Base-by-base conservation (phyloP, 768 basidiomycete genomes). In the Phylloporus sp. region DNA sequence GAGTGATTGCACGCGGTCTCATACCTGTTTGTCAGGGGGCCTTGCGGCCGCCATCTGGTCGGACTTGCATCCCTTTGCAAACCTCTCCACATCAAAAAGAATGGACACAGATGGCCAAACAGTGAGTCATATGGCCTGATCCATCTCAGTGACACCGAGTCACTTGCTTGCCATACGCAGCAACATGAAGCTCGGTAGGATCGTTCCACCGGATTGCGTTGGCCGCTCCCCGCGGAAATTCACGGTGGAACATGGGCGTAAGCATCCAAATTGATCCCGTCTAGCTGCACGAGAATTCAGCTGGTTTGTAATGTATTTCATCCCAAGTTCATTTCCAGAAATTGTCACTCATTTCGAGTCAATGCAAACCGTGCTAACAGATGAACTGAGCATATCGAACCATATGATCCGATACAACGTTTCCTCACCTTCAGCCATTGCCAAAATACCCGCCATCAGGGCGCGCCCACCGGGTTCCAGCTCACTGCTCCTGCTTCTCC, bases 381-480 rank as follows among this genome's bases (percentile, higher is more conserved):
- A 3, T 16, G 27, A 28, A 27, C 2, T 29, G 9, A 29, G 20
- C 11, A 20, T 20, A 20, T 29, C 29, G 18, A 18, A 6, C 5
- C 13, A 16, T 11, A 10, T 32, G 31, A 34, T 36, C 24, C n/a
- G 24, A 27, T 27, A 13, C 6, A 20, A 16, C 22, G 6, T 15
- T 9, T n/a, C 10, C 32, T 16, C 18, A 43, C 44, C 40, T 41
- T 20, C 36, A 24, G 38, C 26, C 4, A 18, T 43, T 27, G 28
- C 28, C n/a, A 24, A 31, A 18, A 54, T 41, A 63, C 16, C 59
- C 59, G n/a, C n/a, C 42, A 65, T 69, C 63, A 69, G 26, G 69
- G 56, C 6, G 60, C 64, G 57, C 88, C 76, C 27, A 92, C 79
- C 6, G 91, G 91, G 61, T 95, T 91, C 94, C 92, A 95, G 54